Base-by-base conservation (phyloP, 1,284 basidiomycete species). In the Boletellus deceptivus region DNA sequence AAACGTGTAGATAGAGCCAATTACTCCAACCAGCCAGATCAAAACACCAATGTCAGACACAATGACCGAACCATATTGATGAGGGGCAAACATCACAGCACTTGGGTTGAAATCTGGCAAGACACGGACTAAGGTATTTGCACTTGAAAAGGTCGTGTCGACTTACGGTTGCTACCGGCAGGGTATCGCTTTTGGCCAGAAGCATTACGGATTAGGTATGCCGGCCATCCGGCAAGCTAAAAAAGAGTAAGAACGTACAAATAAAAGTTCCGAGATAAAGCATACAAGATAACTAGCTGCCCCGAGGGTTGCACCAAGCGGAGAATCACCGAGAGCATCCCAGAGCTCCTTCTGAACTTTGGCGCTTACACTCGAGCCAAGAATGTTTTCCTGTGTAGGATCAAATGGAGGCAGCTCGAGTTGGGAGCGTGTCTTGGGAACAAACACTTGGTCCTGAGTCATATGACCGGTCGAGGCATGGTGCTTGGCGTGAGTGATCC, bases 391-490 rank as follows among this genome's bases (percentile, higher is more conserved):
- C 56, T 81, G 79, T 29, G 76, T 70, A n/a, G 83, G 78, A 60
- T 91, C 74, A 50, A 91, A 74, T 25, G 79, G 62, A 35, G 84
- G 83, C 31, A 92, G 71, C 24, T 83, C 80, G 20, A 81, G 68
- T 54, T 93, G 77, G 13, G 85, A 84, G 37, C 94, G 89, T 27
- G 96, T 97, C 57, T 83, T 77, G 49, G 97, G 97, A 6, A 99
- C 93, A 63, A 93, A 98, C 56, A 98, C 97, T 70, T 99, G 94
- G 65, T 99, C 96, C 59, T 96, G 87, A 46, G 90, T 93, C 79
- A 98, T 82, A 73, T 98, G 95, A 34, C 83, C 91, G 14, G 95
- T 98, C 8, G 90, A 88, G 33, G 97, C 97, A 72, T 99, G 96
- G 72, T 99, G 96, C 70, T 94, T 94, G 34, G 84, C 93, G 71